Evolutionary conservation across 2,329 filamentous ascomycete species (phyloP).

Genomic region (Penicillium sp.): DNA sequence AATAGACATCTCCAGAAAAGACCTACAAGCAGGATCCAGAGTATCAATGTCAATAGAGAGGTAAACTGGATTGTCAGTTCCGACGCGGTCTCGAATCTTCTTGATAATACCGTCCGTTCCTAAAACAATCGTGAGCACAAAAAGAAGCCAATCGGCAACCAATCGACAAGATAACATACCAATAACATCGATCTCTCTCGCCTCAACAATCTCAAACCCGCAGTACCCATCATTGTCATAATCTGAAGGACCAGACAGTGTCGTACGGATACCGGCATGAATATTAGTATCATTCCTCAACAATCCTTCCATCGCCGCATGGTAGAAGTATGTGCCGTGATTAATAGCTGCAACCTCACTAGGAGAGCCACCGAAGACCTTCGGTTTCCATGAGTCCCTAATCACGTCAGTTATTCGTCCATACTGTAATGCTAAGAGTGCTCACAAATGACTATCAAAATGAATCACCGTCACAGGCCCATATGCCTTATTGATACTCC

Average conservation of each 20-base stretch:
- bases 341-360: conserved; percentile 74
- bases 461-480: conserved; percentile 64
- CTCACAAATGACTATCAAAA: conserved; percentile 59
- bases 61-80: conserved; percentile 72
- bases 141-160: too few relatives aligned
- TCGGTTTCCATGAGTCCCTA: conserved; percentile 56
- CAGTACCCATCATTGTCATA: conserved; percentile 85
- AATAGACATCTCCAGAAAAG: background rate
- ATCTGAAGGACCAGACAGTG: conserved; percentile 71
- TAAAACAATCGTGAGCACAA: too few relatives aligned
- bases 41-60: conserved; percentile 63
- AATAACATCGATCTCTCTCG: too few relatives aligned
- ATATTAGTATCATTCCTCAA: conserved; percentile 81
- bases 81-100: conserved; percentile 72
- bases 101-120: conserved; percentile 49
- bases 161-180: too few relatives aligned
- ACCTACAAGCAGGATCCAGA: background rate
- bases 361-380: conserved; percentile 81
- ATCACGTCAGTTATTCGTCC: too few relatives aligned
- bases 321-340: conserved; percentile 81
- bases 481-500: conserved; percentile 63
- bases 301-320: conserved; percentile 73
- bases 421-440: too few relatives aligned
- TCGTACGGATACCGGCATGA: conserved; percentile 83
- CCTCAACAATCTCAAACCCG: conserved; percentile 61